phyloP scores from a whole-genome alignment of 768 basidiomycete genomes.

The Trametes cubensis region DNA sequence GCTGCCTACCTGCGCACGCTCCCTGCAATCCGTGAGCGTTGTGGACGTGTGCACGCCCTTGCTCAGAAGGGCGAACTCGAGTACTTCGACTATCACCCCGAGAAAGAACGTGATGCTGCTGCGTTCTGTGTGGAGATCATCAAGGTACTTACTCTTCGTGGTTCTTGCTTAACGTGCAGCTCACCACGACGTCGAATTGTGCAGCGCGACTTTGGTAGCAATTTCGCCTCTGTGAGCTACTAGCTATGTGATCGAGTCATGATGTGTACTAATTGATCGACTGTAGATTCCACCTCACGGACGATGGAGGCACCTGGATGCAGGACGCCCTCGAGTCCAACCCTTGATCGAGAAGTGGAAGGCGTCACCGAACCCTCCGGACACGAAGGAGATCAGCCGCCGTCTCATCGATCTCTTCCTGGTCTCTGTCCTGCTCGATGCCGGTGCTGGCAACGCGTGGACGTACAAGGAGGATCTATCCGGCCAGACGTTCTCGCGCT shows the following conservation, averaged over 20 bases:
- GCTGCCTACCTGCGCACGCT: conserved; percentile 75
- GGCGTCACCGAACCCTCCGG: conserved; percentile 41
- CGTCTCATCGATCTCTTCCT: conserved; percentile 87
- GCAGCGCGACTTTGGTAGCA: conserved; percentile 78
- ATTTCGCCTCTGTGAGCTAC: conserved; percentile 59
- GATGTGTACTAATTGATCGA: background rate
- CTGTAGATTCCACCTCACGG: conserved; percentile 83
- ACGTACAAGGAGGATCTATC: conserved; percentile 64
- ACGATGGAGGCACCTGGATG: conserved; percentile 87
- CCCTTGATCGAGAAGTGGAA: conserved; percentile 65
- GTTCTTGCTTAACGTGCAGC: background rate
- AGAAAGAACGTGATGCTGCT: conserved; percentile 68
- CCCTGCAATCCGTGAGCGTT: conserved; percentile 88
- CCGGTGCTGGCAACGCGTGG: conserved; percentile 89
- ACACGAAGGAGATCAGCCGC: conserved; percentile 62
- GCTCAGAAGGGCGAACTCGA: conserved; percentile 74
- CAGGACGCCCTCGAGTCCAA: conserved; percentile 62
- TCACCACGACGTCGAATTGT: background rate
- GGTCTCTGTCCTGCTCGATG: conserved; percentile 91
- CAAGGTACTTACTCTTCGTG: conserved; percentile 49
- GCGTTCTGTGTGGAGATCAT: conserved; percentile 79
- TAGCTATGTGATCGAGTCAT: too few species aligned
- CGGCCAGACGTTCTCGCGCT: conserved; percentile 60
- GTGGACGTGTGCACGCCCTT: conserved; percentile 74
- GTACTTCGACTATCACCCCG: conserved; percentile 85